These are phyloP conservation scores for Lasiosphaeria ovina DNA, from an alignment of 495 filamentous ascomycete genomes.

Conservation along the genomic window DNA sequence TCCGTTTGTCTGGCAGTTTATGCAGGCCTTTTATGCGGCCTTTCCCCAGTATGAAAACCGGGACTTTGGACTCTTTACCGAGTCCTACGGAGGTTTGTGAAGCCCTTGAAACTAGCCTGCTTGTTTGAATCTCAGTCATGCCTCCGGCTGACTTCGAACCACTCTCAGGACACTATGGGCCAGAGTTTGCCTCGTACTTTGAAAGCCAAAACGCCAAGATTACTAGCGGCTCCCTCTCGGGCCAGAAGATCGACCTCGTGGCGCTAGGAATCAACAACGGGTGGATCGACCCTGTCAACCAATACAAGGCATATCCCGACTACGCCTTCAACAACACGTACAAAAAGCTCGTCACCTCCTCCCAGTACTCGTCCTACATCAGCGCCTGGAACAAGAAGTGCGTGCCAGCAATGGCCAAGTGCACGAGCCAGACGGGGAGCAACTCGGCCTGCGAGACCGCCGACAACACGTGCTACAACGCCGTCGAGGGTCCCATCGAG, in stretches of 20 bases:
- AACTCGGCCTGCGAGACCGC: constrained; percentile 33
- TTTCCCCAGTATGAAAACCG: constrained; percentile 59
- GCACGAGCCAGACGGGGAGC: constrained; percentile 31
- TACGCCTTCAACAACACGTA: constrained; percentile 69
- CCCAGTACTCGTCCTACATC: constrained; percentile 53
- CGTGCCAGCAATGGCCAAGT: constrained; percentile 55
- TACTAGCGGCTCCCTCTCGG: constrained; percentile 40
- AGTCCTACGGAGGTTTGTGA: constrained; percentile 51
- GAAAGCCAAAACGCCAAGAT: constrained; percentile 62
- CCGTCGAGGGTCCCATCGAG: constrained; percentile 56
- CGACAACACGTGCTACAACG: constrained; percentile 53
- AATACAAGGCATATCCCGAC: constrained; percentile 54
- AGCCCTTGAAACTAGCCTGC: no score
- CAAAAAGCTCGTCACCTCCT: neutral
- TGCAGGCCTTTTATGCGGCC: constrained; percentile 63
- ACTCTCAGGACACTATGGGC: constrained; percentile 57
- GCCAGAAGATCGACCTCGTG: constrained; percentile 48
- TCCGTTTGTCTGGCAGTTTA: constrained; percentile 56
- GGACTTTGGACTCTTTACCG: constrained; percentile 58
- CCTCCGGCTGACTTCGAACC: no score
- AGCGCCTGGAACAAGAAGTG: constrained; percentile 48
- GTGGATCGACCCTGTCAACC: constrained; percentile 52
- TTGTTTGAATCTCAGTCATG: no score
- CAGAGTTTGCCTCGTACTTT: constrained; percentile 62
- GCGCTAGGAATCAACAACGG: constrained; percentile 52